Conservation (phyloP, 1,139 yeast species). For the Suhomyces bribrorum region DNA sequence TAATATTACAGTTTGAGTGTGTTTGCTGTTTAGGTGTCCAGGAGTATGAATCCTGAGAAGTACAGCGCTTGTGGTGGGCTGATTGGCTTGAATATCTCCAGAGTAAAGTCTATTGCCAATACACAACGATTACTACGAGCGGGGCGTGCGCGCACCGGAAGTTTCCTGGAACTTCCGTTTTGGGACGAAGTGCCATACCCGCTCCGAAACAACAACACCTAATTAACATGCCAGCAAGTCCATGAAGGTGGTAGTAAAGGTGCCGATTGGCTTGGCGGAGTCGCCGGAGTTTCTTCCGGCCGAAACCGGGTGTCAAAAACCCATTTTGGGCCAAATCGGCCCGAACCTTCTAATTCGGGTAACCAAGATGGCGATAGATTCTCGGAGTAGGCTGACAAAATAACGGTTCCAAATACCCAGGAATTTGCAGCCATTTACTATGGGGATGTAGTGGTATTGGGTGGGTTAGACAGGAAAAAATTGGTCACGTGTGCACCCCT, state of each 20-base stretch:
- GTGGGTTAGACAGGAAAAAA: constrained; percentile 2
- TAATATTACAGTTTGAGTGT: not conserved
- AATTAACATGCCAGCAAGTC: too few species aligned
- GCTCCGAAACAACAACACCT: not conserved
- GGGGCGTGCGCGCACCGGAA: constrained; percentile 6
- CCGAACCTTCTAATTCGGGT: not conserved
- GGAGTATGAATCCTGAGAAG: not conserved
- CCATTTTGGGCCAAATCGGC: not conserved
- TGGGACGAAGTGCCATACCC: not conserved
- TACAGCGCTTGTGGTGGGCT: too few species aligned
- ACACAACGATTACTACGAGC: constrained; percentile 3
- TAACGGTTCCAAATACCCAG: constrained; percentile 7
- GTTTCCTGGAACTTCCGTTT: not conserved
- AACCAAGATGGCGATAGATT: constrained; percentile 2
- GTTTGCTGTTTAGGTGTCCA: not conserved
- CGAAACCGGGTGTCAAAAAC: not conserved
- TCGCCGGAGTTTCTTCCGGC: too few species aligned
- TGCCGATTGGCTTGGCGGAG: too few species aligned
- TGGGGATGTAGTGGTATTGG: constrained; percentile 5
- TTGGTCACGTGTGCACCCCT: constrained; percentile 3
- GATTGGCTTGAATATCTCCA: not conserved
- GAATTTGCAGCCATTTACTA: constrained; percentile 16
- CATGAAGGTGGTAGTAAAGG: too few species aligned
- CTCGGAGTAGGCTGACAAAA: constrained; percentile 3
- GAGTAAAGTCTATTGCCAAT: not conserved